phyloP scores from a whole-genome alignment of 371 early-diverging fungal species.

The Blastocladiella emersonii region DNA sequence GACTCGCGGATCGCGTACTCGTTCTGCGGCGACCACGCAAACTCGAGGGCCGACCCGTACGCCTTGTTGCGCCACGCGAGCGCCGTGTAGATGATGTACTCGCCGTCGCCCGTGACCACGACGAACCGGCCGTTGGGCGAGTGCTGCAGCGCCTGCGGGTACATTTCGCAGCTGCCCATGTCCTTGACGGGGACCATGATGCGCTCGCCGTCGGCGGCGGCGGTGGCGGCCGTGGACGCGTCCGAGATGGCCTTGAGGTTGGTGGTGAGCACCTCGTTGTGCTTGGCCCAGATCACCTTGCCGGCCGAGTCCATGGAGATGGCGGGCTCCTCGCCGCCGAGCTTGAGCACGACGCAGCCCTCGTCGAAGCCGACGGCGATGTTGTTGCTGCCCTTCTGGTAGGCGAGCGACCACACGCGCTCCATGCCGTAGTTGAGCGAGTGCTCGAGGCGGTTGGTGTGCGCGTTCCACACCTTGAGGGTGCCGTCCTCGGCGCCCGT shows the following conservation, averaged over 20 bases:
- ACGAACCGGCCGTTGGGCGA: conserved; percentile 96
- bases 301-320: conserved; percentile 93
- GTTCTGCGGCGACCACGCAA: conserved; percentile 92
- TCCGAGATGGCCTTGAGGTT: conserved; percentile 62
- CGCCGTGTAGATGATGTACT: conserved; percentile 97
- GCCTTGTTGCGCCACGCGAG: conserved; percentile 98
- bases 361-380: conserved; percentile 92
- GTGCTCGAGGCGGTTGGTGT: conserved; percentile 89
- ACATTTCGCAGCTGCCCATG: conserved; percentile 92
- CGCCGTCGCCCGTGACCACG: conserved; percentile 96
- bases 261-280: conserved; percentile 87
- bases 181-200: conserved; percentile 77
- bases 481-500: conserved; percentile 96
- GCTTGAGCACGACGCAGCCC: conserved; percentile 82
- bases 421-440: conserved; percentile 93
- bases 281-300: conserved; percentile 94
- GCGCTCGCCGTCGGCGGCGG: conserved; percentile 81
- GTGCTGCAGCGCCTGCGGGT: conserved; percentile 90
- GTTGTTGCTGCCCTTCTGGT: conserved; percentile 70
- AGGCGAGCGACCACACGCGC: conserved; percentile 88
- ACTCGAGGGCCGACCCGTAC: conserved; percentile 86
- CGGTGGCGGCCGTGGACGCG: conserved; percentile 7
- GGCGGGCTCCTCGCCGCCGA: conserved; percentile 92
- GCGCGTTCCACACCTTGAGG: conserved; percentile 94
- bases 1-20: conserved; percentile 92